Conservation (phyloP, 176 grass and related monocot species). For the Saccharum spontaneum region DNA sequence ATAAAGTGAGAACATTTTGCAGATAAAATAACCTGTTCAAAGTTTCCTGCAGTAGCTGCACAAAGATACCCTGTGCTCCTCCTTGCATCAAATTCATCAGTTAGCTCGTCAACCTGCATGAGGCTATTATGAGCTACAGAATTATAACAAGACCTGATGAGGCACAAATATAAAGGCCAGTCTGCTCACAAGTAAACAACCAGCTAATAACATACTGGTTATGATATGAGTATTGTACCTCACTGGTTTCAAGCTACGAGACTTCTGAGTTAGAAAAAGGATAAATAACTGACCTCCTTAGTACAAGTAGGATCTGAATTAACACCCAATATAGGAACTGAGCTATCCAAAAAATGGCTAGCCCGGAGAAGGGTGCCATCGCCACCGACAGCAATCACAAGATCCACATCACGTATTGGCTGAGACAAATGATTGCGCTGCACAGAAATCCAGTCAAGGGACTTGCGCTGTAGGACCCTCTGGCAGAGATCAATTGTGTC, state of each 20-base stretch:
- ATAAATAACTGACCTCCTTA: constrained; percentile 53
- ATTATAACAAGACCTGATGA: not conserved
- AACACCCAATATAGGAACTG: constrained; percentile 82
- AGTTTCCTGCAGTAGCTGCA: constrained; percentile 70
- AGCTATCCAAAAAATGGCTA: constrained; percentile 76
- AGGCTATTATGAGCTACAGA: constrained; percentile 9
- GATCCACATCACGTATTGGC: constrained; percentile 70
- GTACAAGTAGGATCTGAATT: constrained; percentile 88
- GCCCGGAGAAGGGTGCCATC: constrained; percentile 86
- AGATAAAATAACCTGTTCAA: constrained; percentile 64
- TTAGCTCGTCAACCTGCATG: constrained; percentile 75
- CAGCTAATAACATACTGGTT: not conserved
- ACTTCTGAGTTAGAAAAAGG: not conserved
- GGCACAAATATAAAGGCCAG: constrained; percentile 19
- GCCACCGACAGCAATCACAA: constrained; percentile 83
- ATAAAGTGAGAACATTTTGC: not conserved
- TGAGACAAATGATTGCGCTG: constrained; percentile 60
- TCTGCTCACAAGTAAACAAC: not conserved
- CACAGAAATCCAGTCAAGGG: constrained; percentile 54
- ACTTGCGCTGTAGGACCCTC: constrained; percentile 49
- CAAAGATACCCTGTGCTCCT: constrained; percentile 96
- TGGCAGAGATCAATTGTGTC: constrained; percentile 73
- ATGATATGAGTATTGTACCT: not conserved
- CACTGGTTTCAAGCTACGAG: constrained; percentile 1
- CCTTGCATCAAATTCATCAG: constrained; percentile 84